These are phyloP conservation scores for Oemleria cerasiformis DNA, from an alignment of 306 rosid species.

Conservation along the genomic window DNA sequence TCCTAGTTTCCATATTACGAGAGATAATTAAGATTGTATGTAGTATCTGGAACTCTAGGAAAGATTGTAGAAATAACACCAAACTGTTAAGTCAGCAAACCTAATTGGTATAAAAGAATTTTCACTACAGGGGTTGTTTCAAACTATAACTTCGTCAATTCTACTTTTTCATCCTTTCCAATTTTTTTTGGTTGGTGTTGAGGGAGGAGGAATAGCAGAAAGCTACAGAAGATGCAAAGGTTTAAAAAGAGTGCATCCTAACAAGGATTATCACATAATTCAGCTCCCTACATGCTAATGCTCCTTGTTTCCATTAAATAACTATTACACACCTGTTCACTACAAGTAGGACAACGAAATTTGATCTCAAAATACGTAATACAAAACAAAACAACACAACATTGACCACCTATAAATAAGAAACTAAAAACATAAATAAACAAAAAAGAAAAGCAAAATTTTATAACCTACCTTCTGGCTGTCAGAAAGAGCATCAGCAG, in stretches of 20 bases:
- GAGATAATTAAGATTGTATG: constrained; percentile 5
- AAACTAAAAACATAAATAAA: background rate
- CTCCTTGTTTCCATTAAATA: background rate
- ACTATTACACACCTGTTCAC: background rate
- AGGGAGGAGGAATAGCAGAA: background rate
- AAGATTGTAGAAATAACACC: background rate
- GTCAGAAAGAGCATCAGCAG: constrained; percentile 89
- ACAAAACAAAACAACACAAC: background rate
- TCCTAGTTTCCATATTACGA: constrained; percentile 5
- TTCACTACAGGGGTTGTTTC: background rate
- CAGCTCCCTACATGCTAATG: background rate
- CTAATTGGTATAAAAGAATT: background rate
- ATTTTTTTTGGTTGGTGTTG: too few species aligned
- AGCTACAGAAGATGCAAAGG: background rate
- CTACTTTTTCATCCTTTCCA: background rate
- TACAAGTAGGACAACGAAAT: background rate
- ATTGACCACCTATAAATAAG: background rate
- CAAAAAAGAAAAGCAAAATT: background rate
- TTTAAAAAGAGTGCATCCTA: background rate
- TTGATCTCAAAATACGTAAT: background rate
- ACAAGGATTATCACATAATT: background rate
- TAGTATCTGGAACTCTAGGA: constrained; percentile 13
- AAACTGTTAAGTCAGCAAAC: background rate
- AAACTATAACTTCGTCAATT: background rate
- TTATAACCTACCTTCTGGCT: constrained; percentile 69